Percentiles rank a stretch among this genome's conserved stretches.
Evolutionary conservation across 2,329 filamentous ascomycete genomes (phyloP).

Genomic region (Fusarium cyanostomum): DNA sequence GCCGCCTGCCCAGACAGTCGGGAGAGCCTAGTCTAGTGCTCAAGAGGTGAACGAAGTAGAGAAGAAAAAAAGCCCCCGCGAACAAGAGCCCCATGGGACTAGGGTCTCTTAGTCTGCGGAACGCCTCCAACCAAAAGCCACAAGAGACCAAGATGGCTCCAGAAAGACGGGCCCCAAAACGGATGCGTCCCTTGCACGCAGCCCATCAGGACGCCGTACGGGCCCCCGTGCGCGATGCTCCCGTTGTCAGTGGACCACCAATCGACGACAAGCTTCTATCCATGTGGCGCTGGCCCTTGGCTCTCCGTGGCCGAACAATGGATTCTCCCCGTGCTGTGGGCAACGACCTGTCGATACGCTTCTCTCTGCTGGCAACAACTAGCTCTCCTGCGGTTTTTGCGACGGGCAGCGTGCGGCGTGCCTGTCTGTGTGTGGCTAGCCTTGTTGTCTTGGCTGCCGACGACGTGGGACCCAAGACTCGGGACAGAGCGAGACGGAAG

Average conservation of each 20-base stretch:
- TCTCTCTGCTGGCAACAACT: slow-evolving; percentile 17
- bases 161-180: slow-evolving; percentile 15
- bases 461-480: slow-evolving; percentile 13
- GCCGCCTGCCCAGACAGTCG: slow-evolving; percentile 24
- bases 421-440: slow-evolving; percentile 32
- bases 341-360: slow-evolving; percentile 14
- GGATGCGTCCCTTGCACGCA: slow-evolving; percentile 18
- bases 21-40: slow-evolving; percentile 8
- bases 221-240: slow-evolving; percentile 46
- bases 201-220: slow-evolving; percentile 45
- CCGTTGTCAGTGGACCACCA: slow-evolving; percentile 47
- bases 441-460: slow-evolving; percentile 22
- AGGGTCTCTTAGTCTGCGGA: background rate
- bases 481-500: slow-evolving; percentile 18
- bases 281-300: slow-evolving; percentile 44
- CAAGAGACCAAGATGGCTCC: slow-evolving; percentile 14
- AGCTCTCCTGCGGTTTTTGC: slow-evolving; percentile 15
- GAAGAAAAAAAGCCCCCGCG: background rate
- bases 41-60: background rate
- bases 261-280: slow-evolving; percentile 39
- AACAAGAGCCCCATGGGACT: slow-evolving; percentile 18
- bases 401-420: slow-evolving; percentile 29
- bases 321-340: slow-evolving; percentile 9
- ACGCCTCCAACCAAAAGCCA: slow-evolving; percentile 3
- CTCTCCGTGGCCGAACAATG: slow-evolving; percentile 29